phyloP scores from a whole-genome alignment of 2,329 filamentous ascomycete genomes.

The Hirsutella thompsonii region DNA sequence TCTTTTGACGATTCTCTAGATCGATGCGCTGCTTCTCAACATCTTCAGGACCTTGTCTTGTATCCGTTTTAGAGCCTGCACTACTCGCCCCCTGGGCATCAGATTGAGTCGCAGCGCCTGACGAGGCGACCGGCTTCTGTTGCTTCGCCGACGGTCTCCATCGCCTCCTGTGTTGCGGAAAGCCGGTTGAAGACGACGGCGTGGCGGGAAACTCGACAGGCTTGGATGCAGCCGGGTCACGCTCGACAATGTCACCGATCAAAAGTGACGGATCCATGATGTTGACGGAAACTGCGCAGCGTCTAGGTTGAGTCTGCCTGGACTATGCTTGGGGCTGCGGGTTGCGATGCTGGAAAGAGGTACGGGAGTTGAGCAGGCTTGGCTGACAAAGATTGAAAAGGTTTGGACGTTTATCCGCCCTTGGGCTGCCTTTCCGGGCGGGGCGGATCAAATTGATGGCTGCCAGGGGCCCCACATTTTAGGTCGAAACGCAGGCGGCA shows the following conservation, averaged over 20 bases:
- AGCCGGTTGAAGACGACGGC: constrained; percentile 45
- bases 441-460: constrained; percentile 3
- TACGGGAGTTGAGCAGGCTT: not conserved
- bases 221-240: constrained; percentile 43
- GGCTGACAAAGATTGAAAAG: not conserved
- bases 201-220: constrained; percentile 45
- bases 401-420: not conserved
- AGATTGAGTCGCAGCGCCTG: constrained; percentile 1
- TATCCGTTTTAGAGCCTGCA: not conserved
- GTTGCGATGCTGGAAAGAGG: not conserved
- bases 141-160: constrained; percentile 65
- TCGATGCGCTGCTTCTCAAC: constrained; percentile 64
- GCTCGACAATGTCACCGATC: constrained; percentile 70
- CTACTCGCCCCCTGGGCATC: not conserved
- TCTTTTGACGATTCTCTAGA: constrained; percentile 61
- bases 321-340: not conserved
- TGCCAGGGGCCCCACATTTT: not conserved
- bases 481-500: not conserved
- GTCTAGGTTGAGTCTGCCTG: not conserved
- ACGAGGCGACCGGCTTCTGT: constrained; percentile 14
- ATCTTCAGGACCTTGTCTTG: constrained; percentile 20
- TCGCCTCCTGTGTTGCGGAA: constrained; percentile 80
- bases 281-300: constrained; percentile 1
- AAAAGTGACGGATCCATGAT: constrained; percentile 36
- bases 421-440: too few relatives aligned